These are phyloP conservation scores for Kuraishia hungarica DNA, from an alignment of 805 yeast species.

Conservation along the genomic window DNA sequence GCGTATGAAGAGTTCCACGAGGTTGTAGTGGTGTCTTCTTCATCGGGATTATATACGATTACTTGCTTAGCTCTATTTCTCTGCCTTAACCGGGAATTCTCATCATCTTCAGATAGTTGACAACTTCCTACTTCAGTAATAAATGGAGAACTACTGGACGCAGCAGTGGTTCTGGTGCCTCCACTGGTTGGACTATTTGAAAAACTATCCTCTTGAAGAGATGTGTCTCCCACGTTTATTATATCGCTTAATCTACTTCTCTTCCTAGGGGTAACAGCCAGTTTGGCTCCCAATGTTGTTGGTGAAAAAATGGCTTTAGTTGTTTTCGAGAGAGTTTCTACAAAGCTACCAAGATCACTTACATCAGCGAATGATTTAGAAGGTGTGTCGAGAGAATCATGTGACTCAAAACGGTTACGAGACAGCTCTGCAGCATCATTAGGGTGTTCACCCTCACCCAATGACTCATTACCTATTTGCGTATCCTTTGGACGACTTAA, in stretches of 20 bases:
- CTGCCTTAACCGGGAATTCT: neutral
- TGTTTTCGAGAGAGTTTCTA: neutral
- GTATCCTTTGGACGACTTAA: too few species aligned
- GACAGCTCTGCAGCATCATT: too few species aligned
- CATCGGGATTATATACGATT: neutral
- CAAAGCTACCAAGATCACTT: neutral
- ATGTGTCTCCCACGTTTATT: too few species aligned
- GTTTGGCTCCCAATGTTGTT: conserved; percentile 13
- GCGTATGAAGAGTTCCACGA: neutral
- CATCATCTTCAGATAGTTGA: neutral
- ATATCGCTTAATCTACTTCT: neutral
- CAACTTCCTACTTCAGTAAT: neutral
- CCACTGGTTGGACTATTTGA: neutral
- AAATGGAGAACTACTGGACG: neutral
- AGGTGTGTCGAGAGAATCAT: neutral
- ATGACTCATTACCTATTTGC: too few species aligned
- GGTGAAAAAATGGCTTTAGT: conserved; percentile 11
- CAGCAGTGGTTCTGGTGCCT: neutral
- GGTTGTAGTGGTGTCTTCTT: neutral
- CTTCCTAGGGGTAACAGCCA: conserved; percentile 8
- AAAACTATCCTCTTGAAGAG: neutral
- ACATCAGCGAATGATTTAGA: neutral
- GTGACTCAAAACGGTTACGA: too few species aligned
- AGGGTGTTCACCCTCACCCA: too few species aligned
- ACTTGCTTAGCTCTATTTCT: neutral